These are phyloP conservation scores for Pseudozyma thailandica DNA, from an alignment of 1,284 basidiomycete genomes.

Conservation along the genomic window DNA sequence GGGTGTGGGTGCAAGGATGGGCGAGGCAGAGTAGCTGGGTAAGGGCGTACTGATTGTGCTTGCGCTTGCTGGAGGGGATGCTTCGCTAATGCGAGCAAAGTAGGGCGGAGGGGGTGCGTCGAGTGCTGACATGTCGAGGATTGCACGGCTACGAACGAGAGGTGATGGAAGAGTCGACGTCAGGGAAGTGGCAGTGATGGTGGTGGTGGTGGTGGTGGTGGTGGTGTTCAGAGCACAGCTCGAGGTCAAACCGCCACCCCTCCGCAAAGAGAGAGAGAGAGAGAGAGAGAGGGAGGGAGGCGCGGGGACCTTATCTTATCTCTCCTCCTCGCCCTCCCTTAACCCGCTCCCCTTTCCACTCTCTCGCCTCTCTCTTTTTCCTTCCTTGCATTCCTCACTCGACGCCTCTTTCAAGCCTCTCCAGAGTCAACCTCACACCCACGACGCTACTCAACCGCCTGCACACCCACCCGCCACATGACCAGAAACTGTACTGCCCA, in stretches of 20 bases:
- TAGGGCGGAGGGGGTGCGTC: background rate
- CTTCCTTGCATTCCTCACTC: background rate
- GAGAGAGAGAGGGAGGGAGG: background rate
- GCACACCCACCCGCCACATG: no score
- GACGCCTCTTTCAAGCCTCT: background rate
- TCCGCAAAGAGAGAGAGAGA: background rate
- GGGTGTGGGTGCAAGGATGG: background rate
- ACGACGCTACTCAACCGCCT: no score
- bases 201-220: no score
- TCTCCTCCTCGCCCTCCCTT: background rate
- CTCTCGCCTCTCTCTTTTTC: background rate
- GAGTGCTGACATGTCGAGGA: no score
- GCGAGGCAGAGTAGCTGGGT: background rate
- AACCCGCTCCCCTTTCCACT: background rate
- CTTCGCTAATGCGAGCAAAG: background rate
- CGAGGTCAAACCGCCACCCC: no score
- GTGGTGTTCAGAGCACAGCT: no score
- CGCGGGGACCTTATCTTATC: constrained; percentile 8
- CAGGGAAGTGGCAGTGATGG: no score
- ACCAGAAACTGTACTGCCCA: no score
- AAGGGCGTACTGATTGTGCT: background rate
- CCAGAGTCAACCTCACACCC: background rate
- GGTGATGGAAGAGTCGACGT: no score
- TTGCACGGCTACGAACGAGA: no score
- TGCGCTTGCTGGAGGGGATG: background rate